Evolutionary conservation across 2,329 filamentous ascomycete genomes (phyloP).

Genomic region (Laburnicola sp.): DNA sequence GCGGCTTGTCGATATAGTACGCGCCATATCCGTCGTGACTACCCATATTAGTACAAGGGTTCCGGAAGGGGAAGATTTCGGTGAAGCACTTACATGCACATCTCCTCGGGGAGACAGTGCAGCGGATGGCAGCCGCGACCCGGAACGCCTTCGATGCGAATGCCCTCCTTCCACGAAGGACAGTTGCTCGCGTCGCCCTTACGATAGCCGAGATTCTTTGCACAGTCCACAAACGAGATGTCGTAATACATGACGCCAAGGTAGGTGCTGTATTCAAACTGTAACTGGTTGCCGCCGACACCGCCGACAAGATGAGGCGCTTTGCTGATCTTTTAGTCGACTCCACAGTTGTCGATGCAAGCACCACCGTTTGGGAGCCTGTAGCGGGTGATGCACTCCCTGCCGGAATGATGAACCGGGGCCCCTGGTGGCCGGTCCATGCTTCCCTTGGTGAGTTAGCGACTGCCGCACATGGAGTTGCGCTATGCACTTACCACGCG

Average conservation of each 20-base stretch:
- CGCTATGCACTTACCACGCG: conserved; percentile 8
- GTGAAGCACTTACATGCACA: conserved; percentile 4
- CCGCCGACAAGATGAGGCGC: conserved; percentile 4
- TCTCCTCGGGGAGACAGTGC: background rate
- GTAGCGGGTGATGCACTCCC: background rate
- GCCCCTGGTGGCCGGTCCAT: background rate
- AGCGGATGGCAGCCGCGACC: background rate
- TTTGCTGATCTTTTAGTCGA: conserved; percentile 14
- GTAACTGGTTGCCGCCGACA: conserved; percentile 6
- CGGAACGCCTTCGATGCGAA: conserved; percentile 4
- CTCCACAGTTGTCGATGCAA: conserved; percentile 14
- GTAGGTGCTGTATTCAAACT: conserved; percentile 12
- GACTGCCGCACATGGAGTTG: background rate
- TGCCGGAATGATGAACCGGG: background rate
- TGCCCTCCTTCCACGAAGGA: conserved; percentile 7
- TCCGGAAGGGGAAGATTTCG: background rate
- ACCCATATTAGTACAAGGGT: background rate
- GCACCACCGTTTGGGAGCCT: background rate
- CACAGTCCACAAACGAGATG: conserved; percentile 19
- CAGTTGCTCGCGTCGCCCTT: conserved; percentile 10
- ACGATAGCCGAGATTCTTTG: background rate
- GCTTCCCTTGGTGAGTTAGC: background rate
- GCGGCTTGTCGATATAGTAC: conserved; percentile 10
- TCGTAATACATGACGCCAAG: conserved; percentile 13
- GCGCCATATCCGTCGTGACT: background rate